Percentiles rank a stretch among this genome's conserved stretches.
Conservation (phyloP, 129 eudicot genomes). For the Chrysanthemum makinoi region DNA sequence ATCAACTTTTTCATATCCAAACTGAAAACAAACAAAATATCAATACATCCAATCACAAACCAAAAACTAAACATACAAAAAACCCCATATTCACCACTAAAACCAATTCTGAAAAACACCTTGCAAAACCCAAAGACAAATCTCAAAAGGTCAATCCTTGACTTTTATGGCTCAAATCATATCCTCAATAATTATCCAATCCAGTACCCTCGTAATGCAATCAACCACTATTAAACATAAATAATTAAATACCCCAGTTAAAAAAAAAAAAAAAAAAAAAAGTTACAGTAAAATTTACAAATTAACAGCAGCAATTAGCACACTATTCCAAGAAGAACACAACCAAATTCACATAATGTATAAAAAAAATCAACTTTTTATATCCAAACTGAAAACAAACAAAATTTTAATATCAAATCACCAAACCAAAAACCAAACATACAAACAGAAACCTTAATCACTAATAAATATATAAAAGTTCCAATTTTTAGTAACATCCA, state of each 20-base stretch:
- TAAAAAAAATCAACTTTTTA: neutral
- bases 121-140: neutral
- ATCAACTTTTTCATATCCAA: neutral
- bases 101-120: constrained; percentile 16
- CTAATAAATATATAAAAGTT: neutral
- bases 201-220: neutral
- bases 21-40: no score
- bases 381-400: neutral
- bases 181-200: neutral
- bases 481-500: constrained; percentile 13
- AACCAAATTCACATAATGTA: no score
- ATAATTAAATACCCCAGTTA: no score
- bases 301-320: neutral
- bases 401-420: no score
- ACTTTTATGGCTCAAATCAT: constrained; percentile 1
- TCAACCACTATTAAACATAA: no score
- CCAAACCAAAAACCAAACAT: constrained; percentile 3
- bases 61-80: constrained; percentile 12
- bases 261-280: no score
- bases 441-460: neutral
- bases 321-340: no score
- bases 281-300: neutral
- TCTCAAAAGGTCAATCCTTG: neutral
- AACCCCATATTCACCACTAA: neutral
- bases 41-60: no score